Base-by-base conservation (phyloP, 2,329 filamentous ascomycete genomes). In the Fusarium concolor region DNA sequence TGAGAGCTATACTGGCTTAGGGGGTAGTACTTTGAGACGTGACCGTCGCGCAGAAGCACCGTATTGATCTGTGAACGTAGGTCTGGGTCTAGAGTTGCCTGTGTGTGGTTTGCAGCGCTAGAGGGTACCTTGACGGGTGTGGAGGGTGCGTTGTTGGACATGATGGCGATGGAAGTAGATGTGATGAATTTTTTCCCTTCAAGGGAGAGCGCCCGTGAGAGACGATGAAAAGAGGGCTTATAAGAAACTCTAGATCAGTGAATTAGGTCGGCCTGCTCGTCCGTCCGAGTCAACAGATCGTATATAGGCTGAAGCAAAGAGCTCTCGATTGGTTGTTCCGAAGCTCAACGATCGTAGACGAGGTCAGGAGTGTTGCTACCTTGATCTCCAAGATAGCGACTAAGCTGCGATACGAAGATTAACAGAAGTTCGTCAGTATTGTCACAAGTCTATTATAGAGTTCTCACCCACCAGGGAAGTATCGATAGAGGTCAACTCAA, bases 61-160 rank as follows among this genome's bases (percentile, higher is more conserved):
- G 82, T 81, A 74, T 90, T 90, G 72, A 90, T 87, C 70, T 89
- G 84, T 3, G 87, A 89, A 22, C 88, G 82, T 57, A 90, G 77
- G 59, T 90, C 88, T 9, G 85, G 82, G 70, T 90, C 88, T 57
- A 87, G 82, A 10, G 86, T 90, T 8, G 86, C 86, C 49, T 85
- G 80, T 17, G 87, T 86, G 77, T 90, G 88, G 70, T 82, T 85
- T 5, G 87, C 82, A n/a, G 86, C 86, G 31, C 85, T 84, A 9
- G 85, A 78, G 15, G 88, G 86, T 47, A 90, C 86, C 75, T 89
- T 89, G 71, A 88, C 86, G 6, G 87, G 86, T 22, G 86, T 86
- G 29, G 86, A 81, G 35, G 85, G 80, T 53, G 74, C 53, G 72
- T 82, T 82, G 71, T 80, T 82, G 64, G 83, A 82, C 82, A 85